phyloP scores from a whole-genome alignment of 805 yeast genomes.

The Metschnikowia amazonensis region DNA sequence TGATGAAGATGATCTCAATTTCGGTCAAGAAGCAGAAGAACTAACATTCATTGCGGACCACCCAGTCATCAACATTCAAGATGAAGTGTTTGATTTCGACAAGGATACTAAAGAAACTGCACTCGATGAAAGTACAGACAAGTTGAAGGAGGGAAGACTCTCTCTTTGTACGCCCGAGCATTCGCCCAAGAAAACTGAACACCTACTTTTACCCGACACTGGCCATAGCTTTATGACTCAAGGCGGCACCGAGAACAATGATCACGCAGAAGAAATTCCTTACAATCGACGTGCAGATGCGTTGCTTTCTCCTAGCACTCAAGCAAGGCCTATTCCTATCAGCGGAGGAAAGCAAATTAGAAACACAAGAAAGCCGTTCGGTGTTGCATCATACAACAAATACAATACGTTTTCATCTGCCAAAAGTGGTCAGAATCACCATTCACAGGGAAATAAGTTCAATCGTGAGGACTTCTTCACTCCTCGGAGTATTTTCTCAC shows the following conservation, averaged over 20 bases:
- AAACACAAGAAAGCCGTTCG: conserved; percentile 56
- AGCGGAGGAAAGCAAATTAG: conserved; percentile 29
- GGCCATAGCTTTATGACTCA: neutral
- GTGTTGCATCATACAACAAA: conserved; percentile 55
- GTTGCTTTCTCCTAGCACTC: conserved; percentile 34
- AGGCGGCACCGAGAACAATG: neutral
- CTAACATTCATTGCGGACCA: conserved; percentile 7
- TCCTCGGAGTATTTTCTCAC: conserved; percentile 68
- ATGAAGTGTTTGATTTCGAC: conserved; percentile 11
- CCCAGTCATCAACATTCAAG: conserved; percentile 8
- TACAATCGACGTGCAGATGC: conserved; percentile 44
- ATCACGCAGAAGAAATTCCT: conserved; percentile 19
- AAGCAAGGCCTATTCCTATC: conserved; percentile 41
- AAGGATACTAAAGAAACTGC: neutral
- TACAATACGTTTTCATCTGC: conserved; percentile 9
- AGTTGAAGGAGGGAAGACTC: neutral
- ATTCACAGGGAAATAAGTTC: conserved; percentile 28
- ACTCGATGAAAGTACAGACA: neutral
- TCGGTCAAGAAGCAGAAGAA: conserved; percentile 25
- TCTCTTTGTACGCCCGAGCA: neutral
- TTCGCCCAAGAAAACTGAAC: neutral
- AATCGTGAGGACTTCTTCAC: conserved; percentile 74
- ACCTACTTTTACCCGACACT: neutral
- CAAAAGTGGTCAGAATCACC: conserved; percentile 7
- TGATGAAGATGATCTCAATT: conserved; percentile 20